Conservation (phyloP, 73 alveolate genomes). For the Paramecium biaurelia region DNA sequence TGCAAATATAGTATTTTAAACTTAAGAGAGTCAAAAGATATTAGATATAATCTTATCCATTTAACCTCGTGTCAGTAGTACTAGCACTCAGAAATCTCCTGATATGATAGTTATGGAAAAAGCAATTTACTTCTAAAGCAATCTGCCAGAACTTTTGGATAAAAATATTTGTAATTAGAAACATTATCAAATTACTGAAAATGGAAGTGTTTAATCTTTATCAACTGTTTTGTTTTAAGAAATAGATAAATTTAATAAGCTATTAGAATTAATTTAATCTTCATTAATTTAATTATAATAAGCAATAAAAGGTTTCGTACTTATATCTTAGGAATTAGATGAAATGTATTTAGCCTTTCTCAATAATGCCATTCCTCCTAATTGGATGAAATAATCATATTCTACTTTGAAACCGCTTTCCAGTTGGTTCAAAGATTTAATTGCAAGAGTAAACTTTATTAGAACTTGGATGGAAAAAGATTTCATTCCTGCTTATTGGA, state of each 20-base stretch:
- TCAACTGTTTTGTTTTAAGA: constrained; percentile 89
- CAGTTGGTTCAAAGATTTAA: constrained; percentile 89
- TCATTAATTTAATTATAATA: constrained; percentile 74
- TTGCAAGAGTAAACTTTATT: constrained; percentile 84
- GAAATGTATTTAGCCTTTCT: constrained; percentile 85
- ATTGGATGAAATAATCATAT: constrained; percentile 85
- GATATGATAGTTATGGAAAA: constrained; percentile 85
- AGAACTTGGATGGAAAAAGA: constrained; percentile 89
- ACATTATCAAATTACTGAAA: constrained; percentile 52
- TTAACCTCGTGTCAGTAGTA: constrained; percentile 86
- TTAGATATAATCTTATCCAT: constrained; percentile 84
- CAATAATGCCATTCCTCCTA: constrained; percentile 82
- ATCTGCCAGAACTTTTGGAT: constrained; percentile 80
- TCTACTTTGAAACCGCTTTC: constrained; percentile 85
- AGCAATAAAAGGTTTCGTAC: constrained; percentile 89
- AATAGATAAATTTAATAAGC: constrained; percentile 83
- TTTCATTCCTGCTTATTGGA: constrained; percentile 92
- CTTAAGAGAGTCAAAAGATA: constrained; percentile 85
- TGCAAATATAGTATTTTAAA: constrained; percentile 96
- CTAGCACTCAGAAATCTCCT: constrained; percentile 84
- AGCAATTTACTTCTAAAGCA: constrained; percentile 72
- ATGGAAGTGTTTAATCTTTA: constrained; percentile 80
- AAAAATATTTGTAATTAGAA: constrained; percentile 71
- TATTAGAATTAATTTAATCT: constrained; percentile 75
- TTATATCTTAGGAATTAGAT: constrained; percentile 88